These are phyloP conservation scores for Russula compacta DNA, from an alignment of 768 basidiomycete species.

Conservation along the genomic window DNA sequence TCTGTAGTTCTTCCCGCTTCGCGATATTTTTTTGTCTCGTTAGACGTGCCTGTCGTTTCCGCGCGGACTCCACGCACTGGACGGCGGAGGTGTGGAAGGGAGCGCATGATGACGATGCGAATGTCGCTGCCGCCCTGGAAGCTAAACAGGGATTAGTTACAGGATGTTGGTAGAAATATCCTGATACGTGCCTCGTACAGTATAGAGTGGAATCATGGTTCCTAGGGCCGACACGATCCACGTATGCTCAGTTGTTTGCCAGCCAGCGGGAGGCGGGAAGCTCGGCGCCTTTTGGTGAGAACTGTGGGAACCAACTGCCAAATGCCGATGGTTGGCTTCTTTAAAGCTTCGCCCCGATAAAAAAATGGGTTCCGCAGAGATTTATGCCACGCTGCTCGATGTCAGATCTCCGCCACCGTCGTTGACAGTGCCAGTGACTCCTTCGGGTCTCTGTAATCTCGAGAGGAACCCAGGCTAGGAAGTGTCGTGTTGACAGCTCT, in stretches of 20 bases:
- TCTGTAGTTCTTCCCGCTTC: slow-evolving; percentile 36
- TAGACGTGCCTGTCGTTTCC: slow-evolving; percentile 30
- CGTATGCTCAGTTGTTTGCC: no score
- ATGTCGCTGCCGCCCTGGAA: slow-evolving; percentile 35
- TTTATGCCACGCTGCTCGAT: slow-evolving; percentile 60
- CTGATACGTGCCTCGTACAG: slow-evolving; percentile 24
- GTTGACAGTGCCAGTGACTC: slow-evolving; percentile 59
- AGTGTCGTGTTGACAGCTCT: slow-evolving; percentile 48
- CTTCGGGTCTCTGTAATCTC: slow-evolving; percentile 45
- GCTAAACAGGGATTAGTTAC: slow-evolving; percentile 19
- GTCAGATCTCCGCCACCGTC: slow-evolving; percentile 39
- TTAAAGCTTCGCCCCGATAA: slow-evolving; percentile 14
- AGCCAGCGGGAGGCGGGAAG: background rate
- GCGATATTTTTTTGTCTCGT: slow-evolving; percentile 37
- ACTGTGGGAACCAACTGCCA: slow-evolving; percentile 36
- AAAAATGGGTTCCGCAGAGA: slow-evolving; percentile 31
- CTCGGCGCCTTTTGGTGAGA: slow-evolving; percentile 3
- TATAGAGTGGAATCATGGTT: slow-evolving; percentile 3
- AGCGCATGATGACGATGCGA: slow-evolving; percentile 28
- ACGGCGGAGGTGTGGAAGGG: slow-evolving; percentile 42
- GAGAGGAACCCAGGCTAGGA: slow-evolving; percentile 50
- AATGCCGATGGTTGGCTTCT: slow-evolving; percentile 11
- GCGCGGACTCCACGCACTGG: slow-evolving; percentile 25
- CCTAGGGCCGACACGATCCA: background rate
- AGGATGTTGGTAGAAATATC: background rate